A percentile compares a stretch with the other conserved stretches of the same genome.
phyloP scores from a whole-genome alignment of 441 rosid genomes.

The Pelargonium fulgidum region DNA sequence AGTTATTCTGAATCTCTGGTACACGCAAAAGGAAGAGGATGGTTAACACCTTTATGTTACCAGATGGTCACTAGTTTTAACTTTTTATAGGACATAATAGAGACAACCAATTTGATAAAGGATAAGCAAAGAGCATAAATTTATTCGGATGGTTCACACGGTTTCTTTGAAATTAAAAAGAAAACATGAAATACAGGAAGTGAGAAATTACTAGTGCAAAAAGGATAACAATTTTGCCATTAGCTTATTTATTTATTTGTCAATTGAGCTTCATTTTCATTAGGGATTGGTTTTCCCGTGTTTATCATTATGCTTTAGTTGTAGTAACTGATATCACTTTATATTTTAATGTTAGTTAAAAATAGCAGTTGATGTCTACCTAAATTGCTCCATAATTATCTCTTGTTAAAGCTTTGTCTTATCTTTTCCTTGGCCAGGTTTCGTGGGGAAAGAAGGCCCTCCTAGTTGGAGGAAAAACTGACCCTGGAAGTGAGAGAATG shows the following conservation, averaged over 20 bases:
- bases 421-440: constrained; percentile 39
- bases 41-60: neutral
- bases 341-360: neutral
- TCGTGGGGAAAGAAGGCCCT: constrained; percentile 93
- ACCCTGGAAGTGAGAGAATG: constrained; percentile 66
- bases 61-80: neutral
- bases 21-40: neutral
- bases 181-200: neutral
- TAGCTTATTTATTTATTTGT: neutral
- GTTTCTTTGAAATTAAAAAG: no score
- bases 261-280: neutral
- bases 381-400: neutral
- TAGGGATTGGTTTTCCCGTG: neutral
- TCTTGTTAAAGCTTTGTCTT: constrained; percentile 11
- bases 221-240: neutral
- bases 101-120: no score
- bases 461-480: constrained; percentile 85
- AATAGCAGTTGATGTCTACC: neutral
- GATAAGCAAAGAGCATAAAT: no score
- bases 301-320: neutral
- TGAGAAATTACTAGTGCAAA: neutral
- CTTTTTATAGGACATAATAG: neutral
- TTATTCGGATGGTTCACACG: no score
- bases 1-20: neutral
- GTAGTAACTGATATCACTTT: neutral